phyloP scores from a whole-genome alignment of 805 yeast genomes.

The Kodamaea kakaduensis region DNA sequence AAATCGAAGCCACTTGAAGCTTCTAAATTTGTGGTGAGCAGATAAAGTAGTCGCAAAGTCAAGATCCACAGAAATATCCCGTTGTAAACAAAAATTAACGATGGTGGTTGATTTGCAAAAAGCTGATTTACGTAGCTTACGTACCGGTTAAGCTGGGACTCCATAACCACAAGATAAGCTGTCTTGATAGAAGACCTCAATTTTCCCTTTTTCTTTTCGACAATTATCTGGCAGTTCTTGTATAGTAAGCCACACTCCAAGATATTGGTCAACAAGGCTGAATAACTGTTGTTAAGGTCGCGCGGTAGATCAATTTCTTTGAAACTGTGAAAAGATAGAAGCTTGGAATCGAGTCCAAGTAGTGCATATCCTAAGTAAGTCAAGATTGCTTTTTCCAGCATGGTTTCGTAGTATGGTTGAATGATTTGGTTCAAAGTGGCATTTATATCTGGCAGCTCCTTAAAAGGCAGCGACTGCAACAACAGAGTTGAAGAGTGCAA shows the following conservation, averaged over 20 bases:
- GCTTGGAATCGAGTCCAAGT: constrained; percentile 58
- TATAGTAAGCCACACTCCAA: constrained; percentile 74
- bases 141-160: constrained; percentile 34
- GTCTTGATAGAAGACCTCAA: constrained; percentile 52
- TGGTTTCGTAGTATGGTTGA: constrained; percentile 28
- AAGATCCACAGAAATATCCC: constrained; percentile 48
- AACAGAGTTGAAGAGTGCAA: neutral
- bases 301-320: constrained; percentile 45
- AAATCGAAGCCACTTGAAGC: constrained; percentile 46
- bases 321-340: constrained; percentile 42
- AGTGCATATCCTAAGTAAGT: constrained; percentile 47
- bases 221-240: constrained; percentile 35
- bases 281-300: constrained; percentile 50
- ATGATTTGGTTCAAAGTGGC: constrained; percentile 12
- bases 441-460: constrained; percentile 9
- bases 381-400: constrained; percentile 22
- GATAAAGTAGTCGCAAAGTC: constrained; percentile 55
- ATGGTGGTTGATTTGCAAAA: constrained; percentile 24
- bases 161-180: constrained; percentile 53
- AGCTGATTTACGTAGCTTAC: constrained; percentile 32
- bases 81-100: constrained; percentile 35
- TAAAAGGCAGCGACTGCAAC: constrained; percentile 13
- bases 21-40: constrained; percentile 34
- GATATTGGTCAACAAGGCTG: constrained; percentile 51
- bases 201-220: constrained; percentile 24